phyloP scores from a whole-genome alignment of 2,329 filamentous ascomycete genomes.

The Colletotrichum scovillei region DNA sequence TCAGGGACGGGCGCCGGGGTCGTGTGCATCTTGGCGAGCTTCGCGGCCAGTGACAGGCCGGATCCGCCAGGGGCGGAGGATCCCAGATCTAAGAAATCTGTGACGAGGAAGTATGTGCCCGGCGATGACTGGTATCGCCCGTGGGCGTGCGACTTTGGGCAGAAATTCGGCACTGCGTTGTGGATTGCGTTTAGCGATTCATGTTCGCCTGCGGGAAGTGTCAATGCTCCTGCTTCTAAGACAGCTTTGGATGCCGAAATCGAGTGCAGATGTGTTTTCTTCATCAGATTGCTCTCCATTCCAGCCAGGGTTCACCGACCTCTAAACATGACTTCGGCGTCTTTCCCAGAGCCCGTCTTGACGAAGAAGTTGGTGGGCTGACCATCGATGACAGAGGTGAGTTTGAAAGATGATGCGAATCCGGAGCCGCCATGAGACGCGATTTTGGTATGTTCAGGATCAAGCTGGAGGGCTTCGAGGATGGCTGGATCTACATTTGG shows the following conservation, averaged over 20 bases:
- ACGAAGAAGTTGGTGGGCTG: conserved; percentile 72
- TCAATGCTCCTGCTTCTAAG: conserved; percentile 32
- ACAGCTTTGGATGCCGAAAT: background rate
- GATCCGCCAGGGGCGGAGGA: conserved; percentile 55
- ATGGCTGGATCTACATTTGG: conserved; percentile 72
- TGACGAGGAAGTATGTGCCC: conserved; percentile 69
- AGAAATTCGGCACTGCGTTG: conserved; percentile 76
- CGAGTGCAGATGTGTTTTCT: conserved; percentile 47
- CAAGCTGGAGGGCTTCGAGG: conserved; percentile 68
- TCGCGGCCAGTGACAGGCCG: conserved; percentile 73
- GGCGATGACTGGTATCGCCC: conserved; percentile 69
- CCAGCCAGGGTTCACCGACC: conserved; percentile 53
- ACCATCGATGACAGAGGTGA: conserved; percentile 58
- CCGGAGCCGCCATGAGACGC: conserved; percentile 73
- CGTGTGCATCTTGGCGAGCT: conserved; percentile 83
- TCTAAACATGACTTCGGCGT: conserved; percentile 76
- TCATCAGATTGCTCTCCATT: conserved; percentile 39
- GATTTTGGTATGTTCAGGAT: conserved; percentile 65
- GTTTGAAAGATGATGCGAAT: conserved; percentile 75
- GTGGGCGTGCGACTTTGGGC: conserved; percentile 79
- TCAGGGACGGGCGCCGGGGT: conserved; percentile 76
- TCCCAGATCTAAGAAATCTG: conserved; percentile 81
- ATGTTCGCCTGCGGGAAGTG: conserved; percentile 74
- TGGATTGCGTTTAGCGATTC: conserved; percentile 87
- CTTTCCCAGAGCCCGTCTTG: conserved; percentile 73